Conservation (phyloP, 192 early-diverging fungal species). For the Glomus cerebriforme region DNA sequence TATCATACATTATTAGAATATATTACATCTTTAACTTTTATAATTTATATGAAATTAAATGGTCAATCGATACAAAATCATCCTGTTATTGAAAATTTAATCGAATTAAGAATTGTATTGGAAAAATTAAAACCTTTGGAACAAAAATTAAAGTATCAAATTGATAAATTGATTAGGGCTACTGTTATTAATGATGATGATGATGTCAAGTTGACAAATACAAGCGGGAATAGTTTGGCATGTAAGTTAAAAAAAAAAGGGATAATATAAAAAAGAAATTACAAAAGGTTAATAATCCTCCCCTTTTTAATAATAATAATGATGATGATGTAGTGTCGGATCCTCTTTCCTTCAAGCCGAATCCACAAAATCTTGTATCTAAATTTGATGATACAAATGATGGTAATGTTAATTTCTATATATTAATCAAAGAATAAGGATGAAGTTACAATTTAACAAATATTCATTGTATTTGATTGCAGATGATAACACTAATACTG, state of each 20-base stretch:
- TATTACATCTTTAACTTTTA: slow-evolving; percentile 74
- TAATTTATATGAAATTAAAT: slow-evolving; percentile 77
- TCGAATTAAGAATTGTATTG: slow-evolving; percentile 82
- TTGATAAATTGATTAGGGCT: slow-evolving; percentile 86
- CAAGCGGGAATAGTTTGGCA: slow-evolving; percentile 27
- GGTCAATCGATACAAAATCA: slow-evolving; percentile 68
- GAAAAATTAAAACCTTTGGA: slow-evolving; percentile 95
- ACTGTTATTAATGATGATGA: slow-evolving; percentile 55
- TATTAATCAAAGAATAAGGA: background rate
- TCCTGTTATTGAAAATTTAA: slow-evolving; percentile 63
- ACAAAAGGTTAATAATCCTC: background rate
- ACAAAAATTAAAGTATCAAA: slow-evolving; percentile 93
- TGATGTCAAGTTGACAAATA: slow-evolving; percentile 31
- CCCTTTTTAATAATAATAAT: slow-evolving; percentile 30
- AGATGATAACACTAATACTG: slow-evolving; percentile 46
- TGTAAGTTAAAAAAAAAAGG: slow-evolving; percentile 21
- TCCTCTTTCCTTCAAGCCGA: slow-evolving; percentile 91
- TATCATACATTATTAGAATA: slow-evolving; percentile 86
- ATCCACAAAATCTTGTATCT: slow-evolving; percentile 65
- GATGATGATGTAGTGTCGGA: slow-evolving; percentile 51
- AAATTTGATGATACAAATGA: slow-evolving; percentile 43
- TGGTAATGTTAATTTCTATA: slow-evolving; percentile 22
- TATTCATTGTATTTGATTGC: slow-evolving; percentile 29
- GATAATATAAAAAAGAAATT: background rate
- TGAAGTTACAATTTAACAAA: slow-evolving; percentile 3